These are phyloP conservation scores for Tulasnella sp. DNA, from an alignment of 768 basidiomycete species.

Conservation along the genomic window DNA sequence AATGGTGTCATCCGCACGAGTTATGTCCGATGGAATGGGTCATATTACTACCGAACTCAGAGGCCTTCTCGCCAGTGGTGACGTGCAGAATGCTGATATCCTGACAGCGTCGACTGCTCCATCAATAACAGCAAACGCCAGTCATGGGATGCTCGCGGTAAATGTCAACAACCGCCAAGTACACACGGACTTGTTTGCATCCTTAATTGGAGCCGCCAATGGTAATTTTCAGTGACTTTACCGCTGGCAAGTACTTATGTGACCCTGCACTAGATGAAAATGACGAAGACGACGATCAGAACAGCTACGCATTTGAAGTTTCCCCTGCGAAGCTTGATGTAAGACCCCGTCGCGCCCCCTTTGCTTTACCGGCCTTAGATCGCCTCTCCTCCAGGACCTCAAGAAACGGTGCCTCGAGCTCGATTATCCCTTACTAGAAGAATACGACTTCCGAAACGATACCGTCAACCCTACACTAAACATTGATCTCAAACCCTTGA, in stretches of 20 bases:
- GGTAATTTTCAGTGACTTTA: conserved; percentile 50
- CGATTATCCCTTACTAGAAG: conserved; percentile 97
- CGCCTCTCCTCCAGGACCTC: conserved; percentile 65
- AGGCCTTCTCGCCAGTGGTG: conserved; percentile 72
- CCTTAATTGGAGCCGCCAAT: conserved; percentile 89
- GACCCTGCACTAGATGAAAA: conserved; percentile 70
- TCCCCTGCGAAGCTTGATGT: conserved; percentile 93
- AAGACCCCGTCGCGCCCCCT: conserved; percentile 38
- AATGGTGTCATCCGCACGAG: conserved; percentile 83
- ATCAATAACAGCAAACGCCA: neutral
- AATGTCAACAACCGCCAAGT: conserved; percentile 43
- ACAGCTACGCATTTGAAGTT: conserved; percentile 96
- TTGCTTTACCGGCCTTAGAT: neutral
- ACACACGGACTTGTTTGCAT: conserved; percentile 86
- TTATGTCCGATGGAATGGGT: conserved; percentile 62
- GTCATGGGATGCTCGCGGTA: conserved; percentile 32
- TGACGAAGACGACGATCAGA: conserved; percentile 97
- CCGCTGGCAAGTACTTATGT: conserved; percentile 14
- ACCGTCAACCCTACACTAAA: conserved; percentile 95
- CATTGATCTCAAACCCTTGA: conserved; percentile 97
- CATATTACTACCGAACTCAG: conserved; percentile 63
- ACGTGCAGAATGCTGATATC: conserved; percentile 50
- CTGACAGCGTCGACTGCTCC: conserved; percentile 55
- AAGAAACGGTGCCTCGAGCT: conserved; percentile 96
- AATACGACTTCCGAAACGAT: conserved; percentile 99